phyloP scores from a whole-genome alignment of 2,329 filamentous ascomycete species.

The Cytospora mali region DNA sequence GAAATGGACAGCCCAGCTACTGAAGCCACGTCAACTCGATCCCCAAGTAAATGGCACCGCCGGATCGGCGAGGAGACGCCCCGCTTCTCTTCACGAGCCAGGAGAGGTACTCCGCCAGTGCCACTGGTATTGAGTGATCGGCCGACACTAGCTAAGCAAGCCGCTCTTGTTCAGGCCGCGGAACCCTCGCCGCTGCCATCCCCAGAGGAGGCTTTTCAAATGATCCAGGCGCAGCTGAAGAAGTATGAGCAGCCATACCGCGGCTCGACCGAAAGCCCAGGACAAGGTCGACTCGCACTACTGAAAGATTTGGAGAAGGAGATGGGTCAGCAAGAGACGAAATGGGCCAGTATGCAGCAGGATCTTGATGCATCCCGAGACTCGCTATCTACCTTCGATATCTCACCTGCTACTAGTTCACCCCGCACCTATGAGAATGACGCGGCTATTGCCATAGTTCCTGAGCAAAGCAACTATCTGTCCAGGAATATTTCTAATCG shows the following conservation, averaged over 20 bases:
- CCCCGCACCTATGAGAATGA: conserved; percentile 31
- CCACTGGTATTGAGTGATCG: conserved; percentile 52
- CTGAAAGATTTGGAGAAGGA: conserved; percentile 64
- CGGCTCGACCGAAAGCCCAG: conserved; percentile 42
- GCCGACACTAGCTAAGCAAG: conserved; percentile 43
- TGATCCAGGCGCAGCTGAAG: conserved; percentile 56
- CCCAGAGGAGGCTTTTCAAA: conserved; percentile 50
- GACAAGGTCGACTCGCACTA: conserved; percentile 48
- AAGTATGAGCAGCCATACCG: conserved; percentile 48
- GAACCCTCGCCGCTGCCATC: conserved; percentile 58
- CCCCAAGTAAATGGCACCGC: conserved; percentile 50
- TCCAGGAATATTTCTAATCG: conserved; percentile 10
- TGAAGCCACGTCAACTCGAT: conserved; percentile 30
- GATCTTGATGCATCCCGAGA: conserved; percentile 48
- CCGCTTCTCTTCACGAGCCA: conserved; percentile 57
- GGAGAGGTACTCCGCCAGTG: conserved; percentile 59
- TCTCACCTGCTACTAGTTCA: conserved; percentile 39
- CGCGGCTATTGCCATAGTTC: background rate
- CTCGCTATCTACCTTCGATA: conserved; percentile 52
- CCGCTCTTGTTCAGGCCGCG: conserved; percentile 48
- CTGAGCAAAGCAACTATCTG: background rate
- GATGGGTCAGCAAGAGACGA: conserved; percentile 61
- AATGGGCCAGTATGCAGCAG: conserved; percentile 61
- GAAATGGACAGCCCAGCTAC: conserved; percentile 31
- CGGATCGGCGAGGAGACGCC: conserved; percentile 62